phyloP scores from a whole-genome alignment of 2,329 filamentous ascomycete species.

The Lojkania enalia region DNA sequence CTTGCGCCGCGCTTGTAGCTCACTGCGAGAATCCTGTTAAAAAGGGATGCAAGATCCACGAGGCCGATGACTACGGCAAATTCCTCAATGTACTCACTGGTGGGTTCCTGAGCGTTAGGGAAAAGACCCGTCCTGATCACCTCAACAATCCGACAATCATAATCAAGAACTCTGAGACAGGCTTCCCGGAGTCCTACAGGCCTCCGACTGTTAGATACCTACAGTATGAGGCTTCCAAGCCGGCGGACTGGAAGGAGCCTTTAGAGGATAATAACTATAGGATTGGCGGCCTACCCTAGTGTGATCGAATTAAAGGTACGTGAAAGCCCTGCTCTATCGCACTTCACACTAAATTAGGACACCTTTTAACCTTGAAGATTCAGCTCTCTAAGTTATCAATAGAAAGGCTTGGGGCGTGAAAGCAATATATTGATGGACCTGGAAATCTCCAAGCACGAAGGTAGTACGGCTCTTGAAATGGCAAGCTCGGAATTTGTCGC shows the following conservation, averaged over 20 bases:
- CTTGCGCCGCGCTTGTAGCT: constrained; percentile 39
- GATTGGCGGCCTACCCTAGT: no score
- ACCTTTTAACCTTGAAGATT: no score
- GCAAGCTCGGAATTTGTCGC: no score
- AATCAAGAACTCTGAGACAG: constrained; percentile 25
- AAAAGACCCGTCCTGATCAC: constrained; percentile 37
- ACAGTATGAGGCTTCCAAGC: constrained; percentile 35
- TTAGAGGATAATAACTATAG: no score
- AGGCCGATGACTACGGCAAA: constrained; percentile 38
- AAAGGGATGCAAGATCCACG: constrained; percentile 41
- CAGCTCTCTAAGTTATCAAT: no score
- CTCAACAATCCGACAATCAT: constrained; percentile 25
- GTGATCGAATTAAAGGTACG: no score
- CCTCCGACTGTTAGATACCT: constrained; percentile 34
- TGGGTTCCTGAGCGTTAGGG: constrained; percentile 44
- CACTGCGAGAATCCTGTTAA: constrained; percentile 45
- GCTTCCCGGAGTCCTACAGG: constrained; percentile 26
- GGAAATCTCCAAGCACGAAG: no score
- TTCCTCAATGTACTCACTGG: constrained; percentile 48
- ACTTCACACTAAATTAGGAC: no score
- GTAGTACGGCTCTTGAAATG: no score
- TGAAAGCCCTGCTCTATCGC: no score
- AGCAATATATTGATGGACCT: no score
- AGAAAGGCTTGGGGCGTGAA: no score
- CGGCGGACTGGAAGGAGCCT: constrained; percentile 25